These are phyloP conservation scores for Myxozyma melibiosi DNA, from an alignment of 805 yeast species.

Conservation along the genomic window DNA sequence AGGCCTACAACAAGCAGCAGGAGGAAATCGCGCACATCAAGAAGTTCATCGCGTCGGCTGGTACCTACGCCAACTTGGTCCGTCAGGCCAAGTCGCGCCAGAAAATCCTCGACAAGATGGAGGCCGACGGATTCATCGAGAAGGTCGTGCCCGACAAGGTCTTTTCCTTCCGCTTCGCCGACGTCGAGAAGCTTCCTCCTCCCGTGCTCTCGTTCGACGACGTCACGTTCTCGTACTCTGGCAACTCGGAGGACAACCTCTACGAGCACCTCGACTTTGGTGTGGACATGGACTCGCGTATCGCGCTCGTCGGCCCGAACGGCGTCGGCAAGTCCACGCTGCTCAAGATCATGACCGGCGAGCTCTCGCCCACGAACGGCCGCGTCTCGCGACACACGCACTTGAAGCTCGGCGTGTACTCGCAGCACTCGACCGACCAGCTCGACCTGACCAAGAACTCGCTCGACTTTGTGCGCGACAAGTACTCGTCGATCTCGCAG, in stretches of 20 bases:
- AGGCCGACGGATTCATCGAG: slow-evolving; percentile 93
- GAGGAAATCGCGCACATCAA: slow-evolving; percentile 98
- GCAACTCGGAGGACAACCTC: slow-evolving; percentile 78
- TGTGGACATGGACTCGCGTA: slow-evolving; percentile 99
- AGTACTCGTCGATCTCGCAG: slow-evolving; percentile 85
- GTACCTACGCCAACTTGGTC: slow-evolving; percentile 98
- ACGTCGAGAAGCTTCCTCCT: slow-evolving; percentile 96
- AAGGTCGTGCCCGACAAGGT: slow-evolving; percentile 92
- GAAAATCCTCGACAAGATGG: slow-evolving; percentile 99
- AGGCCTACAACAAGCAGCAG: slow-evolving; percentile 95
- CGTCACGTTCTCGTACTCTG: slow-evolving; percentile 82
- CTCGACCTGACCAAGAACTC: slow-evolving; percentile 94
- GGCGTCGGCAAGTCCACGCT: slow-evolving; percentile 99
- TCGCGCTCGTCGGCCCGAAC: slow-evolving; percentile 97
- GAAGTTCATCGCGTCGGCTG: slow-evolving; percentile 98
- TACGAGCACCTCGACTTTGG: slow-evolving; percentile 93
- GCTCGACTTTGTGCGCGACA: slow-evolving; percentile 94
- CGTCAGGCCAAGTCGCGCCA: slow-evolving; percentile 99
- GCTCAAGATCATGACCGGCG: slow-evolving; percentile 96
- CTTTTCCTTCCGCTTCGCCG: slow-evolving; percentile 91
- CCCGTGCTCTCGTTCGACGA: slow-evolving; percentile 97
- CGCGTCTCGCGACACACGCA: slow-evolving; percentile 97
- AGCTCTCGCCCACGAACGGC: slow-evolving; percentile 84
- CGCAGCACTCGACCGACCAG: slow-evolving; percentile 99
- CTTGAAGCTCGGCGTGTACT: slow-evolving; percentile 96